Evolutionary conservation across 1,139 yeast species (phyloP).

Genomic region (Pichia norvegensis): DNA sequence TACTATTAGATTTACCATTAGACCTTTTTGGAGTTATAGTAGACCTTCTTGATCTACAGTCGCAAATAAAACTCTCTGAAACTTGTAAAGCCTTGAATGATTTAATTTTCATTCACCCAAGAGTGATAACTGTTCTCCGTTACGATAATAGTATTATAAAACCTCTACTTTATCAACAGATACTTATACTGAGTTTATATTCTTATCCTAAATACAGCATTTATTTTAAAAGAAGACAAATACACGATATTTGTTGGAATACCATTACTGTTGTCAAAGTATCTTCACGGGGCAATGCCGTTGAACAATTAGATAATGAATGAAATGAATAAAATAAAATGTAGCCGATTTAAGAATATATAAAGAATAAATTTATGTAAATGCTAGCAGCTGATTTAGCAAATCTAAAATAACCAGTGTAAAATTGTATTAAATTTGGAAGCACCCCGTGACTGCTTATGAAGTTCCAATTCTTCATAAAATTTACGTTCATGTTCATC

Average conservation of each 20-base stretch:
- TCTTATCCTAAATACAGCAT: not conserved
- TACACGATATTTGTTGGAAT: too few relatives aligned
- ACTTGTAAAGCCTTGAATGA: not conserved
- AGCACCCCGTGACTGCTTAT: not conserved
- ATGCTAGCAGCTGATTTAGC: not conserved
- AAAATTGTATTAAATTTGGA: not conserved
- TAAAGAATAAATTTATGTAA: not conserved
- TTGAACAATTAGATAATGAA: not conserved
- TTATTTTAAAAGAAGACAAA: too few relatives aligned
- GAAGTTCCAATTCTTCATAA: slow-evolving; percentile 1
- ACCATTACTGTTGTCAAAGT: not conserved
- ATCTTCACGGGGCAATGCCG: not conserved
- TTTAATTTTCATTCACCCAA: not conserved
- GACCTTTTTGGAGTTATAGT: not conserved
- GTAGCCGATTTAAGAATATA: too few relatives aligned
- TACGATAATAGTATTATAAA: not conserved
- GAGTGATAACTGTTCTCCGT: not conserved
- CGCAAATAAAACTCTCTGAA: not conserved
- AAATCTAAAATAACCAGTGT: not conserved
- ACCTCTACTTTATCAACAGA: not conserved
- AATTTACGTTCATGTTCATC: slow-evolving; percentile 20
- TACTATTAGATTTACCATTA: not conserved
- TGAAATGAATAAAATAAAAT: not conserved
- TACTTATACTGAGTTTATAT: not conserved
- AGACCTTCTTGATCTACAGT: not conserved